phyloP scores from a whole-genome alignment of 169 alveolate species.

The Eimeria necatrix region DNA sequence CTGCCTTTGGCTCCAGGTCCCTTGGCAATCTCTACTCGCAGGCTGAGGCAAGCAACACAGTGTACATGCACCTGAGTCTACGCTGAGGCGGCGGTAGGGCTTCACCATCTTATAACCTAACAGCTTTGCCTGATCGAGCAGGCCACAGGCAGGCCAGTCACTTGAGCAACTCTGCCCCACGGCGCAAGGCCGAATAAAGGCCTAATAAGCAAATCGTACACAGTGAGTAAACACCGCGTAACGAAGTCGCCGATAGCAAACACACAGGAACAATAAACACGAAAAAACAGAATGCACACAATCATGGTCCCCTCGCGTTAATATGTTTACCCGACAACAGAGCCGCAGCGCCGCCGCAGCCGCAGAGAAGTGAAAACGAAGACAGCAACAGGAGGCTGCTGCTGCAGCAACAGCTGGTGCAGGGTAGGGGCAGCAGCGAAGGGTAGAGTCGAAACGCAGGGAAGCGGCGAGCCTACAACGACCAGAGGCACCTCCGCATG shows the following conservation, averaged over 20 bases:
- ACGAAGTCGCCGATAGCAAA: background rate
- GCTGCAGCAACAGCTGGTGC: background rate
- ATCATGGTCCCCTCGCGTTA: background rate
- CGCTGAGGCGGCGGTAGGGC: too few species aligned
- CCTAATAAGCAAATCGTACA: too few species aligned
- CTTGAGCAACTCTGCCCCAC: too few species aligned
- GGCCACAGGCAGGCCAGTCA: too few species aligned
- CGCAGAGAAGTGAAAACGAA: constrained; percentile 48
- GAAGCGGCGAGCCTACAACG: constrained; percentile 69
- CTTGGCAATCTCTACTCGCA: constrained; percentile 66
- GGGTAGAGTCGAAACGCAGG: constrained; percentile 63
- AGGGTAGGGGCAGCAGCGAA: background rate
- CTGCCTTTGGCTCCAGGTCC: constrained; percentile 70
- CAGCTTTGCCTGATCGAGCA: too few species aligned
- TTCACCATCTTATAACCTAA: too few species aligned
- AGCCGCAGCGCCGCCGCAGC: constrained; percentile 76
- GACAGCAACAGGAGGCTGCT: constrained; percentile 52
- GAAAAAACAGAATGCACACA: constrained; percentile 22
- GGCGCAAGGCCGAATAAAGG: too few species aligned
- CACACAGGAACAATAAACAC: background rate
- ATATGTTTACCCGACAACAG: constrained; percentile 61
- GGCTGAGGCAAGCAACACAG: constrained; percentile 63
- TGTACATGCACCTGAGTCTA: background rate
- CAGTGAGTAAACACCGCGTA: too few species aligned
- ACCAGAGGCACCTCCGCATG: constrained; percentile 76